Base-by-base conservation (phyloP, 1,284 basidiomycete genomes). In the Cutaneotrichosporon arboriforme region DNA sequence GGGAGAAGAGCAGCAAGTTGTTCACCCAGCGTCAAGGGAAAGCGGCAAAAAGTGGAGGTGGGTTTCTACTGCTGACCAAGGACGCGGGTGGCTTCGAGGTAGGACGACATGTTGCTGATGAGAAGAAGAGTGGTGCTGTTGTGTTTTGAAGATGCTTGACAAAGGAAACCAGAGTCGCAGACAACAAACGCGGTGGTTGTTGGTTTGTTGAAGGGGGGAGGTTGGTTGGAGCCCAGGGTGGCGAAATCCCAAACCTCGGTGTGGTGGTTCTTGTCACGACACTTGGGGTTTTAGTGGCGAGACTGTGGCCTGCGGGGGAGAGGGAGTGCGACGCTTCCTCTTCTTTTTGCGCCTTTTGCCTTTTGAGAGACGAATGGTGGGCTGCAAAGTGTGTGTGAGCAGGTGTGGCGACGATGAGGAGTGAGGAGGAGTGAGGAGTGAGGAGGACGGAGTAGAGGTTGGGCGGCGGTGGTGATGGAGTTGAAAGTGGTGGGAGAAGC, bases 41-140 rank as follows among this genome's bases (percentile, higher is more conserved):
- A 34, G 34, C 31, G 31, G 26, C 31, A 17, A 45, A 45, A 35
- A 18, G 18, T 21, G 2, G 33, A 18, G 33, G 22, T 34, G 14
- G 17, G n/a, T 21, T 40, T 35, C 34, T 45, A 45, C 43, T 45
- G 43, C 43, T 45, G 43, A 45, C 43, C 43, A 33, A 35, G 43
- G 21, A 33, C 20, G 33, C 14, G 43, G 43, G 43, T 33, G 31
- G 33, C 15, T 36, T 36, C 17, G 31, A 45, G 4, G 4, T 31
- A 20, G 17, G 43, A 45, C 17, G 33, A 45, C 43, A 45, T 45
- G 26, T 7, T 45, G 31, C 43, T 40, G 20, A 20, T 39, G 26
- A 39, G 5, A 10, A 18, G 43, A 14, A 35, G 43, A 45, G 43
- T 33, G 42, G 42, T 43, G 42, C 17, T 15, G n/a, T 21, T 17